These are phyloP conservation scores for Mortierella sp. DNA, from an alignment of 371 early-diverging fungal species.

Conservation along the genomic window DNA sequence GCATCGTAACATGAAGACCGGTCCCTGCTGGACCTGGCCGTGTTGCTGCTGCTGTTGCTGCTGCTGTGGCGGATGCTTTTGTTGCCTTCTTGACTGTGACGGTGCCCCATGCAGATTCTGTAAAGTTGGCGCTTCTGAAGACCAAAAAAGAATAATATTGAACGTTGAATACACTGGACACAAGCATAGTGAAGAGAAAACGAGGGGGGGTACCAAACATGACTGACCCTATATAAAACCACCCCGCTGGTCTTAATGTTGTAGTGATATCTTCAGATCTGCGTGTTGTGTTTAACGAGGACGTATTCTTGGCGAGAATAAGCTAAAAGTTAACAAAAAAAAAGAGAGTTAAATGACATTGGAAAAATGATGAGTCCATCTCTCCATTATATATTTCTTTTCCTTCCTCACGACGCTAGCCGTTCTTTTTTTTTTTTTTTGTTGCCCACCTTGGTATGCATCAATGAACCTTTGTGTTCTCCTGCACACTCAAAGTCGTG, in stretches of 20 bases:
- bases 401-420: too few species aligned
- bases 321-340: background rate
- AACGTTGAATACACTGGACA: background rate
- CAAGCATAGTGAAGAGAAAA: too few species aligned
- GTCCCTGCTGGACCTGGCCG: background rate
- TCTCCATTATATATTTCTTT: too few species aligned
- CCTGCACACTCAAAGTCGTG: conserved; percentile 41
- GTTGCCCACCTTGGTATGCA: conserved; percentile 51
- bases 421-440: background rate
- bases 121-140: conserved; percentile 39
- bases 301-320: conserved; percentile 14
- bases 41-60: background rate
- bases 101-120: conserved; percentile 50
- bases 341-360: too few species aligned
- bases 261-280: background rate
- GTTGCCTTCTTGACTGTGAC: conserved; percentile 6
- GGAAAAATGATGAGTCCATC: too few species aligned
- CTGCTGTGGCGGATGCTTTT: background rate
- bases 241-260: conserved; percentile 14
- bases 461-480: conserved; percentile 21
- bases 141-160: background rate
- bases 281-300: background rate
- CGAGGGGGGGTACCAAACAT: too few species aligned
- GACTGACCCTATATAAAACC: conserved; percentile 43
- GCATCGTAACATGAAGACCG: conserved; percentile 22